Evolutionary conservation across 768 basidiomycete species (phyloP).

Genomic region (Lactarius sp.): DNA sequence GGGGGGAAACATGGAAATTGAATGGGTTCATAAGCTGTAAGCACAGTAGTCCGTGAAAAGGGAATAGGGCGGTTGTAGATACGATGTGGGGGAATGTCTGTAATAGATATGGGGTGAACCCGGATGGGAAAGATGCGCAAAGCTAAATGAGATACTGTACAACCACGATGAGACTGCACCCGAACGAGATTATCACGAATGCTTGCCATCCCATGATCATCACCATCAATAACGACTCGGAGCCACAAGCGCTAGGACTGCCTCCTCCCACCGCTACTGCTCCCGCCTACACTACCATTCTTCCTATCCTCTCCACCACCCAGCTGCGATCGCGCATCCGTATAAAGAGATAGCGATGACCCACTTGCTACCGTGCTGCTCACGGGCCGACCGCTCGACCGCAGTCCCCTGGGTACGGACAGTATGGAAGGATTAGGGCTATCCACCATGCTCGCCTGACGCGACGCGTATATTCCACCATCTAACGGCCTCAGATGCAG

Average conservation of each 20-base stretch:
- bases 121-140: constrained; percentile 1
- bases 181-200: background rate
- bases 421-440: constrained; percentile 4
- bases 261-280: constrained; percentile 1
- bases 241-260: constrained; percentile 1
- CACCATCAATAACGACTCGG: background rate
- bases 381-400: constrained; percentile 2
- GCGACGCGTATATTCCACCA: constrained; percentile 4
- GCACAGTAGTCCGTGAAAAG: background rate
- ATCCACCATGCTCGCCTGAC: constrained; percentile 22
- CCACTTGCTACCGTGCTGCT: constrained; percentile 16
- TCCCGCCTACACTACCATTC: constrained; percentile 7
- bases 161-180: constrained; percentile 11
- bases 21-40: constrained; percentile 1
- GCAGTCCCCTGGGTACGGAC: background rate
- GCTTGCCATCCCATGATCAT: background rate
- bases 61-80: constrained; percentile 13
- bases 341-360: constrained; percentile 23
- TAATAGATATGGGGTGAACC: constrained; percentile 7
- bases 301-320: constrained; percentile 15
- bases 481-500: background rate
- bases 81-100: constrained; percentile 11
- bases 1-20: too few species aligned
- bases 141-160: constrained; percentile 17
- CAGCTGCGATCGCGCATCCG: constrained; percentile 23